Evolutionary conservation across 495 filamentous ascomycete species (phyloP), one percentile per base, ranked within the genome.

Genomic region (Parmelia sp.): DNA sequence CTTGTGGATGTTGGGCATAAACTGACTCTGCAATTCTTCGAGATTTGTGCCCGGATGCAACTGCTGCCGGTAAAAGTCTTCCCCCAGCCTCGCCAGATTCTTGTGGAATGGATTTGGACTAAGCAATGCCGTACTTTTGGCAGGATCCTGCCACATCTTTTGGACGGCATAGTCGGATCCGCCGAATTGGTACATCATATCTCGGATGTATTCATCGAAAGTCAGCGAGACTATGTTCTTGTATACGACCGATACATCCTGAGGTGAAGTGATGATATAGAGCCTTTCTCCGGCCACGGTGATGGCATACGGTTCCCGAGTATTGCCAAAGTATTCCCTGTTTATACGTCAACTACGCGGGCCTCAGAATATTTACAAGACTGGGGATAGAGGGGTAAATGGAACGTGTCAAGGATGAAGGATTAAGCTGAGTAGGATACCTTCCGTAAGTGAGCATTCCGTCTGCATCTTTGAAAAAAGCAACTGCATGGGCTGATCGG

Each of bases 261-360:
- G 57, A 0, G 65, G 31, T 1, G 68, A 53, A 5, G 69, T 71
- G 6, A 74, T 51, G 2, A 74, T 60, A 58, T 74, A 74, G 25
- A 71, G 47, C 1, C 29, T 71, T 21, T 37, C 63, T 0, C 71
- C 70, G 9, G 61, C 60, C 0, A 65, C 40, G 1, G 64, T 70
- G 27, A 74, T 29, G 4, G 69, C 35, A 31, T 69, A 74, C 0
- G 72, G 72, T 10, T 70, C 70, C 2, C 61, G 53, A 0, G 51
- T 66, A 27, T 66, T 60, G 21, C 63, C 58, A 39, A 65, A 65
- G 23, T 65, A 61, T 37, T 25, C 58, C 39, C 64, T 71, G 33
- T 25, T 6, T 23, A 40, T 3, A 8, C 1, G 21, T 44, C n/a
- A n/a, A n/a, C n/a, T n/a, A n/a, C n/a, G n/a, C n/a, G n/a, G n/a